Evolutionary conservation across 768 basidiomycete genomes (phyloP), one percentile per base, ranked within the genome.

Genomic region (Trichaptum fuscoviolaceum): DNA sequence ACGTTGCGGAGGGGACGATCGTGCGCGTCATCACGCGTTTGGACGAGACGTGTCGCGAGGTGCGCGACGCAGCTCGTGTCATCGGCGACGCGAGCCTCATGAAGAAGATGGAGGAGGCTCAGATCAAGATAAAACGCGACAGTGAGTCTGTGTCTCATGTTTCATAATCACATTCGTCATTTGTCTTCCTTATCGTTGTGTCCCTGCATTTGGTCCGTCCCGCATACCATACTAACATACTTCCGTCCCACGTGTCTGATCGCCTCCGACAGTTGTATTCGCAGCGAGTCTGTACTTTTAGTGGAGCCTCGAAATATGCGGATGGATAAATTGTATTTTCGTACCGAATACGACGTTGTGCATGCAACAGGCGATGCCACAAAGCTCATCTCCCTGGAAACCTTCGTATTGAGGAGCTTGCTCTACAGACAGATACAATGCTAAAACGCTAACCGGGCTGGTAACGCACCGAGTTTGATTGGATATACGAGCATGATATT

Each of bases 41-140:
- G 63, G 97, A 99, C 73, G 96, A 99, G 78, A 96, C 95, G 0
- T 99, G 97, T 75, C 82, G 96, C 61, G 97, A 99, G 77, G 95
- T 99, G 6, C 78, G 96, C 71, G 97, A 99, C 76, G 96, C 96
- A 2, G 97, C 97, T 7, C 85, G 97, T 35, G 96, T 99, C 52
- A 97, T 99, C 64, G 97, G 97, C 1, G 97, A 99, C 76, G 90
- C 91, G 25, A 95, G 93, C 63, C 77, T 99, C 57, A 97, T 98
- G 84, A 92, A 91, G 77, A 99, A 99, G 76, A 97, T 99, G 95
- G 96, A 98, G 73, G 93, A 95, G 71, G 89, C 92, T 0, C 96
- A 98, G 73, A 85, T 87, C 57, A 91, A 90, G 76, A 98, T 99
- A 70, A 96, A 96, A 76, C 81, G 97, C 76, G 97, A 99, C 75